Conservation (phyloP, 768 basidiomycete genomes). For the Cyathus striatus region DNA sequence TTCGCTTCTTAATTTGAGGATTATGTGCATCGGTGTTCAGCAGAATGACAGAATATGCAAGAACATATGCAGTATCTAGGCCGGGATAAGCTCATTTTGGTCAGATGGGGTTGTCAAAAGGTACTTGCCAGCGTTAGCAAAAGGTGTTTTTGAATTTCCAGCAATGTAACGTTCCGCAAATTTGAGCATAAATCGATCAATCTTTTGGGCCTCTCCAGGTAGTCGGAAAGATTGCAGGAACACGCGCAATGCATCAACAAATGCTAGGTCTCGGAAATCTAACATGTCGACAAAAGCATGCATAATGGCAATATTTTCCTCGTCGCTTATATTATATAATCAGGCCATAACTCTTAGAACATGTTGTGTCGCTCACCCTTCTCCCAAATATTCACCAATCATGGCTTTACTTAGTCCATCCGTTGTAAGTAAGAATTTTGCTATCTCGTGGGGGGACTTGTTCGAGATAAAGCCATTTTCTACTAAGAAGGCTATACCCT, state of each 20-base stretch:
- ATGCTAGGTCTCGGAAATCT: constrained; percentile 76
- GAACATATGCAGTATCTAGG: constrained; percentile 88
- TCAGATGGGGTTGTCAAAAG: too few relatives aligned
- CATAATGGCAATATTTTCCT: constrained; percentile 89
- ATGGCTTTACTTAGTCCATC: constrained; percentile 93
- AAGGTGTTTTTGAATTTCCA: constrained; percentile 76
- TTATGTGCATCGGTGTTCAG: constrained; percentile 97
- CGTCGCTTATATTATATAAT: constrained; percentile 54
- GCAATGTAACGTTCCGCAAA: constrained; percentile 96
- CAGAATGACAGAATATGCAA: constrained; percentile 93
- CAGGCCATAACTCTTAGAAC: not conserved
- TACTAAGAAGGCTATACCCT: constrained; percentile 88
- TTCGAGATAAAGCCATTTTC: constrained; percentile 84
- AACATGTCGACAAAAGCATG: constrained; percentile 94
- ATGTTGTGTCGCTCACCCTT: constrained; percentile 62
- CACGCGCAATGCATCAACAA: constrained; percentile 84
- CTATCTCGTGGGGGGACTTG: constrained; percentile 70
- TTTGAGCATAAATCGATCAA: constrained; percentile 98
- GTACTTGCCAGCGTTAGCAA: constrained; percentile 86
- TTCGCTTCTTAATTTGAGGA: constrained; percentile 89
- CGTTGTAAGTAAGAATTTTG: constrained; percentile 77
- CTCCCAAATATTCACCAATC: constrained; percentile 98
- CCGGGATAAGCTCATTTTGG: not conserved
- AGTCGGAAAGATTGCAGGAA: constrained; percentile 96
- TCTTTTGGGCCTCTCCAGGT: constrained; percentile 97